Evolutionary conservation across 1,139 yeast genomes (phyloP).

Genomic region (Debaryomycetaceae sp.): DNA sequence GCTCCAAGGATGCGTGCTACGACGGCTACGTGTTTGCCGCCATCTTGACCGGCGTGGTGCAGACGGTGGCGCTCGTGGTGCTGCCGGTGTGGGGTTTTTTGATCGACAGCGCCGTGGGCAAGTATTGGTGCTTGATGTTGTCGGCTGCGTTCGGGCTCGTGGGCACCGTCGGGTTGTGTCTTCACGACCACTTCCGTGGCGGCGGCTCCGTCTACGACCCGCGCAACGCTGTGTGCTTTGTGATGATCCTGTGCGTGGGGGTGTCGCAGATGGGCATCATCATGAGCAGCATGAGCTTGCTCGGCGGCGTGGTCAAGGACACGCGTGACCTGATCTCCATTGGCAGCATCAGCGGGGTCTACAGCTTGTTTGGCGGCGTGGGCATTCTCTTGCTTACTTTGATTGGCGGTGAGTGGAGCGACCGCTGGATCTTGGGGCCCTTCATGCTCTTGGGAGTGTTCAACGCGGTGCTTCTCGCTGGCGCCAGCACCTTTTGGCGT

Average conservation of each 20-base stretch:
- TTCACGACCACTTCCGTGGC: slow-evolving; percentile 5
- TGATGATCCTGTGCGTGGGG: slow-evolving; percentile 32
- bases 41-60: slow-evolving; percentile 63
- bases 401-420: slow-evolving; percentile 61
- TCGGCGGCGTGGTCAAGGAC: slow-evolving; percentile 25
- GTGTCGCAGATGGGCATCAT: slow-evolving; percentile 55
- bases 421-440: slow-evolving; percentile 55
- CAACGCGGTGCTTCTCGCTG: slow-evolving; percentile 4
- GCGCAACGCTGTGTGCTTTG: slow-evolving; percentile 26
- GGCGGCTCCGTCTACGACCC: slow-evolving; percentile 27
- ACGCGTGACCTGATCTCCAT: slow-evolving; percentile 22
- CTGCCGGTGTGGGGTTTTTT: slow-evolving; percentile 64
- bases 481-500: slow-evolving; percentile 3
- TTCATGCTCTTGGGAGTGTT: slow-evolving; percentile 51
- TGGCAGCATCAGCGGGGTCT: slow-evolving; percentile 68
- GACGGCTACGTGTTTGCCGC: slow-evolving; percentile 67
- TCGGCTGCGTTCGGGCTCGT: slow-evolving; percentile 40
- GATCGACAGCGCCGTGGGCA: slow-evolving; percentile 45
- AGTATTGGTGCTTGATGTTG: slow-evolving; percentile 16
- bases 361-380: slow-evolving; percentile 63
- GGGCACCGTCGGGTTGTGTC: slow-evolving; percentile 32
- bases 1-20: slow-evolving; percentile 43
- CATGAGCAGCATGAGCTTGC: slow-evolving; percentile 44
- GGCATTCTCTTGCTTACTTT: slow-evolving; percentile 60
- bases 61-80: slow-evolving; percentile 49